Base-by-base conservation (phyloP, 805 yeast species). In the Myxozyma melibiosi region DNA sequence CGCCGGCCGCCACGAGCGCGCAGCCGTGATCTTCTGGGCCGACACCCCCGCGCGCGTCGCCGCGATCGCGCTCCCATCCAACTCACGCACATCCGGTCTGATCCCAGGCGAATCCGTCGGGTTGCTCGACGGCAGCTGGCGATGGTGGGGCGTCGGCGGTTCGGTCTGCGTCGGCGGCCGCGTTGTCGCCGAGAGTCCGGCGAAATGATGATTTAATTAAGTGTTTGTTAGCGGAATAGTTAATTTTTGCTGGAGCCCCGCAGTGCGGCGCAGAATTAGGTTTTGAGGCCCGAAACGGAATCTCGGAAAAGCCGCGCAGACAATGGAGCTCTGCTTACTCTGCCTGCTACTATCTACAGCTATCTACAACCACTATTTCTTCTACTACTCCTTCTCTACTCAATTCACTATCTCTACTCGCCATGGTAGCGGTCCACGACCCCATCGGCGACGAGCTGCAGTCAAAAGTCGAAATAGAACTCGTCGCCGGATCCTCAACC, bases 341-440 rank as follows among this genome's bases (percentile, higher is more conserved):
- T n/a, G n/a, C n/a, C n/a, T n/a, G n/a, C n/a, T n/a, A n/a, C n/a
- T n/a, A n/a, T n/a, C n/a, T n/a, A n/a, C n/a, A n/a, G n/a, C n/a
- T n/a, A n/a, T n/a, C n/a, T 6, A 30, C 30, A 6, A 9, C 30
- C 37, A 22, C 47, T 39, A 16, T 18, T 22, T 16, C 39, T 14
- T 20, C 39, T 11, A 25, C 22, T 39, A 4, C 8, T 2, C 25
- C 24, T 16, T 9, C 47, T 18, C 47, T 34, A n/a, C 9, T 34
- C 5, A 4, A 34, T n/a, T 8, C 6, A 6, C 25, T n/a, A n/a
- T n/a, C n/a, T n/a, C n/a, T n/a, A n/a, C 7, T 22, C 40, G 24
- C 31, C 13, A 49, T 49, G 53, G 57, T 54, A 28, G 54, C 58
- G 18, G 55, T 55, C 18, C 59, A 55, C 35, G 59, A 51, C 20